Base-by-base conservation (phyloP, 2,329 filamentous ascomycete species). In the Drechslera avenae region DNA sequence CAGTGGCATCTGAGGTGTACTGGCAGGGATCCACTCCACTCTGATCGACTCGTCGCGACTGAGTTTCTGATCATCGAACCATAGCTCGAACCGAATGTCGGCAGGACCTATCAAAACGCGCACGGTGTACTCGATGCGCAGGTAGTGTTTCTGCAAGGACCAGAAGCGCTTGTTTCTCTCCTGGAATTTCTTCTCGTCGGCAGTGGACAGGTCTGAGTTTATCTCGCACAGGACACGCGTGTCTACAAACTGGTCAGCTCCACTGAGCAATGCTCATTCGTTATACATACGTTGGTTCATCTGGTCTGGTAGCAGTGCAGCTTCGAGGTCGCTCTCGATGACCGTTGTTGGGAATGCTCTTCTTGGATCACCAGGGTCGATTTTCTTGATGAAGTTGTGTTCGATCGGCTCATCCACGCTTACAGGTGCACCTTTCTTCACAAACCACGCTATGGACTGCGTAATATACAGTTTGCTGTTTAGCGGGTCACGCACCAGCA, bases 41-140 rank as follows among this genome's bases (percentile, higher is more conserved):
- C 57, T 65, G n/a, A 73, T 72, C 0, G 67, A 63, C 18, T 71
- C 59, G 37, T 73, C 69, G 7, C 61, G 59, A 34, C 62, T 68
- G 4, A 74, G 58, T 45, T 73, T 73, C 28, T 68, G 63, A 26
- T 67, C 66, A 21, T 73, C 59, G 48, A 70, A 70, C 70, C 72
- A 75, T 1, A 75, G 64, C 57, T 74, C 72, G 46, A 75, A 75
- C 3, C 62, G 59, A 5, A 76, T 61, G 28, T 75, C 73, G 0
- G 73, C 74, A 0, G 73, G 71, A 0, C 73, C 74, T 18, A 75
- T 68, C 33, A 73, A 52, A 10, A 75, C 72, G n/a, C 67, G 62
- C 2, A 76, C 61, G 10, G 69, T 53, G 44, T 71, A 75, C 30
- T 72, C 66, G 10, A 75, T 68, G 36, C 64, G 62, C 39, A 67